Evolutionary conservation across 768 basidiomycete genomes (phyloP).

Genomic region (Melanogaster broomeanus): DNA sequence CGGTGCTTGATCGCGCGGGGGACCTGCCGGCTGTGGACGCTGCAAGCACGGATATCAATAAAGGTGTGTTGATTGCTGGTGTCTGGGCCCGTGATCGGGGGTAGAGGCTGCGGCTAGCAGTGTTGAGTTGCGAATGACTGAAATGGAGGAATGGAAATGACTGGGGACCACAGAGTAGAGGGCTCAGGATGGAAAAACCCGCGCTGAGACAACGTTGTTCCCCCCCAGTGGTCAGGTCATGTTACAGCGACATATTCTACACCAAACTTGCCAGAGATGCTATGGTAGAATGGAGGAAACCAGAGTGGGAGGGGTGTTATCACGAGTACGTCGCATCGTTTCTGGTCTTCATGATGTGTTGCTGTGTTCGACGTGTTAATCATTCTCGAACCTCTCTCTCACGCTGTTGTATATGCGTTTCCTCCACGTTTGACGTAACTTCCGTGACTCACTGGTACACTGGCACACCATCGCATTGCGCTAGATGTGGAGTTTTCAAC

Average conservation of each 20-base stretch:
- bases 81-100: not conserved
- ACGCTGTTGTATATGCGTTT: no score
- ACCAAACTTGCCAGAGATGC: slow-evolving; percentile 74
- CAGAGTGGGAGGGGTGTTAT: slow-evolving; percentile 72
- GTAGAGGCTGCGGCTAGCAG: no score
- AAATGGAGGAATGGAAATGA: not conserved
- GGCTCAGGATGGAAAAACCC: no score
- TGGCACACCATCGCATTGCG: no score
- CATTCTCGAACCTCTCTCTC: no score
- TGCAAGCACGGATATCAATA: slow-evolving; percentile 61
- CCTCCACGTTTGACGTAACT: no score
- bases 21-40: slow-evolving; percentile 81
- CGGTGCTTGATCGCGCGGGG: slow-evolving; percentile 70
- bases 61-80: slow-evolving; percentile 15
- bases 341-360: slow-evolving; percentile 40
- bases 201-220: not conserved
- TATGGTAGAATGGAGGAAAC: slow-evolving; percentile 72
- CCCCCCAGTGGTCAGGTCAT: slow-evolving; percentile 68
- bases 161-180: not conserved
- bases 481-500: slow-evolving; percentile 30
- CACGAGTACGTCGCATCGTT: slow-evolving; percentile 64
- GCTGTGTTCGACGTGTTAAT: slow-evolving; percentile 28
- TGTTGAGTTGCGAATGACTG: no score
- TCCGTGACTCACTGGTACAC: no score
- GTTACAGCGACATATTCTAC: slow-evolving; percentile 72